Evolutionary conservation across 352 stramenopile genomes (phyloP), one percentile per base, ranked within the genome.

Genomic region (Globisporangium alternatum): DNA sequence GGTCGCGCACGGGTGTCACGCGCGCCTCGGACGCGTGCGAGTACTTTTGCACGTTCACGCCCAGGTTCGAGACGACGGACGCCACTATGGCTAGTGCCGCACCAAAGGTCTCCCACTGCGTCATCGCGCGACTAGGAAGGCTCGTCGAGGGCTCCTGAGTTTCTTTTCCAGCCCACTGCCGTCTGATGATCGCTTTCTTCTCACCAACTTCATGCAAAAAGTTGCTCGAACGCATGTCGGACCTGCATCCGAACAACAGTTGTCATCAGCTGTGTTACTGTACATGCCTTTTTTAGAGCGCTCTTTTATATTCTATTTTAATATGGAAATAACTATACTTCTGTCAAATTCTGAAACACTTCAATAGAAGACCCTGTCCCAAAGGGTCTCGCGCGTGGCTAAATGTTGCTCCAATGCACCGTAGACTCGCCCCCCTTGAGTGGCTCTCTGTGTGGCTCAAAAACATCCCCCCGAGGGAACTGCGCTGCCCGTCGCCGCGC

Each of bases 31-130:
- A 69, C 5, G 74, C 76, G 68, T 96, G 89, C 48, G 84, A 95
- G 67, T 89, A 94, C 73, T 97, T 96, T 65, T 97, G 87, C 33
- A 96, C 81, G 64, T 97, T 97, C 35, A 96, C 86, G 62, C 90
- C 90, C 30, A 97, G 66, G 58, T 97, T 97, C 33, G 86, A 95
- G 45, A 96, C 62, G 39, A 97, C 67, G 52, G 88, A 96, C 13
- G 85, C 82, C 37, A 83, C 77, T 22, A 96, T 84, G 17, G 84
- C 84, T 61, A 97, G 70, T 49, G 69, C 72, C 31, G 88, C 90
- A 57, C 90, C 90, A 45, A 96, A 89, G n/a, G 83, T 78, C 74
- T 95, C 86, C 71, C 75, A 87, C 47, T 86, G 73, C 67, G 79
- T 75, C 81, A 92, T 89, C 39, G 33, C 6, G 33, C 6, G 33